phyloP scores from a whole-genome alignment of 306 rosid genomes.

The Datisca glomerata region DNA sequence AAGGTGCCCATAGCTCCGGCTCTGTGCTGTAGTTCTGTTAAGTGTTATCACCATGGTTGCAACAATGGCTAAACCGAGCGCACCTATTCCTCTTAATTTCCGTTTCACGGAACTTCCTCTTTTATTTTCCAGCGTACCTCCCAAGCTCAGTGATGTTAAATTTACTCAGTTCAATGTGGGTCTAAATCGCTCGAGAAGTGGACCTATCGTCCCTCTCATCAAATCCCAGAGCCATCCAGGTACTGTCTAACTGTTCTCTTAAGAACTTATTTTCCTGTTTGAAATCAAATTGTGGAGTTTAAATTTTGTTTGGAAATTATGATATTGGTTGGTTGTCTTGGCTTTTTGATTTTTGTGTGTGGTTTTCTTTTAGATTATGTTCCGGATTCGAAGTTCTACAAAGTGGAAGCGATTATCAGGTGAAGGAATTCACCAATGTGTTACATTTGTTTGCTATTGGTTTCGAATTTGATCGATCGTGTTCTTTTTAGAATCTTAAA shows the following conservation, averaged over 20 bases:
- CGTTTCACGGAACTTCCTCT: conserved; percentile 19
- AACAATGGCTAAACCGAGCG: conserved; percentile 14
- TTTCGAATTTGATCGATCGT: background rate
- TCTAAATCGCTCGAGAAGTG: conserved; percentile 25
- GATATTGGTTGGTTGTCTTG: background rate
- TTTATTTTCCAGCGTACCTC: conserved; percentile 9
- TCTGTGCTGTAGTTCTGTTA: background rate
- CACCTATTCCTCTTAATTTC: conserved; percentile 14
- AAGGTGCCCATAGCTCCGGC: background rate
- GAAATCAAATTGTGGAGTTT: background rate
- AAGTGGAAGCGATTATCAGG: conserved; percentile 94
- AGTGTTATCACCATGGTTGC: conserved; percentile 27
- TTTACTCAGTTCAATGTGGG: conserved; percentile 21
- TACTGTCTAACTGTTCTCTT: conserved; percentile 4
- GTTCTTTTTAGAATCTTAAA: background rate
- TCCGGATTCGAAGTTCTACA: conserved; percentile 69
- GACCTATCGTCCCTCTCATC: conserved; percentile 32
- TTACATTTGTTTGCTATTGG: background rate
- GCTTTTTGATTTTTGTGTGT: conserved; percentile 3
- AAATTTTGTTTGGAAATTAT: background rate
- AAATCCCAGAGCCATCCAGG: conserved; percentile 48
- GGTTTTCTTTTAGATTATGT: conserved; percentile 30
- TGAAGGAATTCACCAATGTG: conserved; percentile 2
- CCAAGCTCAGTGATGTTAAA: conserved; percentile 11
- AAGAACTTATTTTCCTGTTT: background rate